Conservation (phyloP, 345 rosid genomes). For the Gossypium rotundifolium region DNA sequence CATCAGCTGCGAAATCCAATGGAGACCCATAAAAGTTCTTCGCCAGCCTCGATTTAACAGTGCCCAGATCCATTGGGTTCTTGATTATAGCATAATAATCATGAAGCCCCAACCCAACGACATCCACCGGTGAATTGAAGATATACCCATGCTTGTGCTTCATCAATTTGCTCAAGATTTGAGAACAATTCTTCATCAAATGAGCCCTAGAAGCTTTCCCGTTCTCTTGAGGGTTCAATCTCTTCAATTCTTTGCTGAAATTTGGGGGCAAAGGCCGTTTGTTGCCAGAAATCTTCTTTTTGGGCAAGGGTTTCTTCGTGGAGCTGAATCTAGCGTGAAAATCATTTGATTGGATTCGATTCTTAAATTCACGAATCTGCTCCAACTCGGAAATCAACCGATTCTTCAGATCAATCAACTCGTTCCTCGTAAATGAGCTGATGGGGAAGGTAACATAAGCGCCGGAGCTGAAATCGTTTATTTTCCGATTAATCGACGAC, state of each 20-base stretch:
- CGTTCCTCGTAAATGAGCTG: conserved; percentile 31
- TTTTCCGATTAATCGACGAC: conserved; percentile 37
- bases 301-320: conserved; percentile 22
- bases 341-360: conserved; percentile 43
- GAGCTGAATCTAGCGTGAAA: conserved; percentile 41
- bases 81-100: conserved; percentile 56
- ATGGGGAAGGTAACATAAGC: conserved; percentile 29
- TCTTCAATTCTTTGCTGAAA: conserved; percentile 26
- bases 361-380: conserved; percentile 54
- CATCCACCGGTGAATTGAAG: conserved; percentile 62
- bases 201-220: conserved; percentile 12
- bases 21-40: conserved; percentile 50
- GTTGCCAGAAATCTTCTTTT: conserved; percentile 36
- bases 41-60: conserved; percentile 45
- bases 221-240: conserved; percentile 31
- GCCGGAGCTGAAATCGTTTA: conserved; percentile 29
- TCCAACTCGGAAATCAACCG: conserved; percentile 60
- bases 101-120: conserved; percentile 45
- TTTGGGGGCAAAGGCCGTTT: conserved; percentile 35
- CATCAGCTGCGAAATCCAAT: conserved; percentile 54
- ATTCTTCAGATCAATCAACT: conserved; percentile 49
- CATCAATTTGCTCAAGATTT: conserved; percentile 66
- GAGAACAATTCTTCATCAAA: conserved; percentile 45
- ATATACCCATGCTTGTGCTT: conserved; percentile 59
- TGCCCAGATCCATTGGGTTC: conserved; percentile 80